Evolutionary conservation across 768 basidiomycete species (phyloP).

Genomic region (Candolleomyces aberdarensis): DNA sequence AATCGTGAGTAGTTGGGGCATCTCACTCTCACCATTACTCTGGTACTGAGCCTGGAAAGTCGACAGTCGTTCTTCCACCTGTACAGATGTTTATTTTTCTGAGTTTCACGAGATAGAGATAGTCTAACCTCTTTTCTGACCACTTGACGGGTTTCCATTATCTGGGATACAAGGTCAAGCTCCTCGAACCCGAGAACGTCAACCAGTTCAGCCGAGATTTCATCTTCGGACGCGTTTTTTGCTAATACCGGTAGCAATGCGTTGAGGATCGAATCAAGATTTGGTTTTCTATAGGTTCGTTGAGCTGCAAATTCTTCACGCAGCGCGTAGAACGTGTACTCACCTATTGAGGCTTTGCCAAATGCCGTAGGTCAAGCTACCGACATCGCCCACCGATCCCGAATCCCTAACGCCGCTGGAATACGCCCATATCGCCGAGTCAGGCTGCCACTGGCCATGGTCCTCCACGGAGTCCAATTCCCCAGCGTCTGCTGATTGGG

Average conservation of each 20-base stretch:
- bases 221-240: constrained; percentile 55
- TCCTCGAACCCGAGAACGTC: constrained; percentile 85
- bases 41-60: background rate
- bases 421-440: constrained; percentile 1
- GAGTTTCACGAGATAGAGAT: background rate
- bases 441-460: background rate
- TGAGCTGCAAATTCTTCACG: background rate
- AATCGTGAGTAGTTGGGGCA: background rate
- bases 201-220: constrained; percentile 71
- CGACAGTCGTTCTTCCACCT: background rate
- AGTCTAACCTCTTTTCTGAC: constrained; percentile 48
- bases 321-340: background rate
- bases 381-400: background rate
- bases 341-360: background rate
- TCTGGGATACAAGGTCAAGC: constrained; percentile 71
- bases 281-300: constrained; percentile 7
- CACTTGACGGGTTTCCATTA: constrained; percentile 54
- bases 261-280: constrained; percentile 18
- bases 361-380: background rate
- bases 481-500: background rate
- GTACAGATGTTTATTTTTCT: too few relatives aligned
- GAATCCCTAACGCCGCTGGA: background rate
- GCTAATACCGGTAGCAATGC: constrained; percentile 40
- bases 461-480: background rate
- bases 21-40: background rate